These are phyloP conservation scores for Colletotrichum costaricense DNA, from an alignment of 2,329 filamentous ascomycete species.

Conservation along the genomic window DNA sequence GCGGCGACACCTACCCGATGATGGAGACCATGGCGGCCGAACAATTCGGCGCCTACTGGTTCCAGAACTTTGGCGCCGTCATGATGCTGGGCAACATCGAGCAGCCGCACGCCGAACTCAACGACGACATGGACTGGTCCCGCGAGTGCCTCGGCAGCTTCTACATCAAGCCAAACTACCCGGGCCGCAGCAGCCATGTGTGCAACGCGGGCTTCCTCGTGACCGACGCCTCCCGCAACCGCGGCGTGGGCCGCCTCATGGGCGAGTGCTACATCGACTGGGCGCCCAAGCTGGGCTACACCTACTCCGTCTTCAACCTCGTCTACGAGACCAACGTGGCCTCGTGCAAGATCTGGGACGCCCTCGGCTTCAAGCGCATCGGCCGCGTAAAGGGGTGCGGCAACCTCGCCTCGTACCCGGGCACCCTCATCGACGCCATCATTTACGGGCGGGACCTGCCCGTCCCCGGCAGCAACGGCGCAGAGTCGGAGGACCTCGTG, in stretches of 20 bases:
- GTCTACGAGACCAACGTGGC: constrained; percentile 95
- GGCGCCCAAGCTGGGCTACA: constrained; percentile 85
- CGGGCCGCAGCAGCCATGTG: constrained; percentile 88
- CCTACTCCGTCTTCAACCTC: constrained; percentile 93
- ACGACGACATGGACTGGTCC: constrained; percentile 78
- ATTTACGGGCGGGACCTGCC: constrained; percentile 77
- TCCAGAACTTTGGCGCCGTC: constrained; percentile 88
- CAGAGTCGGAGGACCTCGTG: constrained; percentile 78
- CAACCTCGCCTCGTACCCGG: constrained; percentile 75
- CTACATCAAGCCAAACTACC: constrained; percentile 95
- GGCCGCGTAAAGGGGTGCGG: constrained; percentile 82
- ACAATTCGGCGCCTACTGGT: constrained; percentile 86
- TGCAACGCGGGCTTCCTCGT: constrained; percentile 88
- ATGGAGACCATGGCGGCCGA: constrained; percentile 79
- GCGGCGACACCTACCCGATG: constrained; percentile 93
- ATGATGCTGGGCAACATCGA: constrained; percentile 86
- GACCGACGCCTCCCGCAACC: constrained; percentile 78
- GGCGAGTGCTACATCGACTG: constrained; percentile 82
- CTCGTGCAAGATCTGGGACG: constrained; percentile 92
- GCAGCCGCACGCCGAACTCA: constrained; percentile 60
- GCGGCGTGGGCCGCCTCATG: constrained; percentile 80
- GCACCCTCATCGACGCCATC: constrained; percentile 78
- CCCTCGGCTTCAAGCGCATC: constrained; percentile 91
- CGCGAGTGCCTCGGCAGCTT: constrained; percentile 88
- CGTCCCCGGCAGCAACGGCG: constrained; percentile 46